phyloP scores from a whole-genome alignment of 2,329 filamentous ascomycete species.

The Alternaria brassicicola region DNA sequence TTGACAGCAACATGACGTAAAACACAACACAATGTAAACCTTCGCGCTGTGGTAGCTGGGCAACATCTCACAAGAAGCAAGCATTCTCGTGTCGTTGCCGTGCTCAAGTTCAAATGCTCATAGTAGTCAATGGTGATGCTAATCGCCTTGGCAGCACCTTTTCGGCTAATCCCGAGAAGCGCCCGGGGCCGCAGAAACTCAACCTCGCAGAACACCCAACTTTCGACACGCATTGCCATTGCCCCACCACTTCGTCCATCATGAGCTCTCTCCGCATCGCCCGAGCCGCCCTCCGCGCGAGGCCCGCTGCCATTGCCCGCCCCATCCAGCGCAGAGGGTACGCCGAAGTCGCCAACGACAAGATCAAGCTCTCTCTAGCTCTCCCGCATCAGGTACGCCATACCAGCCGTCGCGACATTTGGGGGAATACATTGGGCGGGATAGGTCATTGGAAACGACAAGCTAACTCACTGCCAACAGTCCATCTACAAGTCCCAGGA shows the following conservation, averaged over 20 bases:
- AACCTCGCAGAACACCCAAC: constrained; percentile 37
- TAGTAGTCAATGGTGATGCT: not conserved
- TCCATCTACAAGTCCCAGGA: constrained; percentile 73
- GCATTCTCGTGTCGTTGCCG: not conserved
- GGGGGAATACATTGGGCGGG: constrained; percentile 1
- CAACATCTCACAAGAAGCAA: not conserved
- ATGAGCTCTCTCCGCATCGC: constrained; percentile 97
- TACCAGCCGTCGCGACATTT: constrained; percentile 16
- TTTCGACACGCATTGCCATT: constrained; percentile 48
- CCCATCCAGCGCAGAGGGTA: constrained; percentile 87
- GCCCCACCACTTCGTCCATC: constrained; percentile 48
- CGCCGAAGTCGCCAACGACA: constrained; percentile 64
- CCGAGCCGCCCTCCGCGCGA: constrained; percentile 84
- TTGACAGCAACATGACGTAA: too few relatives aligned
- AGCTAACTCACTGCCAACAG: constrained; percentile 51
- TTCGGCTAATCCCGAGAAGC: constrained; percentile 27
- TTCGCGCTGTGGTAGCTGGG: too few relatives aligned
- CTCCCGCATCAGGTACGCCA: constrained; percentile 94
- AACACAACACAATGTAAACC: too few relatives aligned
- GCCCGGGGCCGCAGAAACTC: constrained; percentile 30
- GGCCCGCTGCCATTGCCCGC: constrained; percentile 73
- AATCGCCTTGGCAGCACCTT: not conserved
- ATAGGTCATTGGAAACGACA: not conserved
- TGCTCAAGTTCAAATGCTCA: not conserved
- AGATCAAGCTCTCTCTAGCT: constrained; percentile 95